A percentile compares a stretch with the other conserved stretches of the same genome.
Conservation (phyloP, 2,329 filamentous ascomycete genomes). For the Talaromyces pinophilus region DNA sequence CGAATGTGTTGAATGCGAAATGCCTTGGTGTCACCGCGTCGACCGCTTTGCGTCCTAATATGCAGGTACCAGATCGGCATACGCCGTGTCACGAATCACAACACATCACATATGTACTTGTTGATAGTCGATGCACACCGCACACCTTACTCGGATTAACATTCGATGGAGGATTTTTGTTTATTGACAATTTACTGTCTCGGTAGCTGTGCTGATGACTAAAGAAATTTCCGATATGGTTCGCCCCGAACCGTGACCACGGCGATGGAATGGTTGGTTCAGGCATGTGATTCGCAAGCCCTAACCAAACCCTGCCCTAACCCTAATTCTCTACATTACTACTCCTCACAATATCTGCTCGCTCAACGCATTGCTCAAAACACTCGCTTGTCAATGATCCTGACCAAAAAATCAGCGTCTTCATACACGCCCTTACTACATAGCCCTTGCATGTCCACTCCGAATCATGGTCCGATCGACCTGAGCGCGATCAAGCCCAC, state of each 20-base stretch:
- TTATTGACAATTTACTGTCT: background rate
- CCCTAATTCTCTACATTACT: background rate
- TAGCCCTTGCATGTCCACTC: background rate
- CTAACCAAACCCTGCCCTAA: slow-evolving; percentile 1
- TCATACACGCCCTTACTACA: background rate
- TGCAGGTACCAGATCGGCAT: slow-evolving; percentile 12
- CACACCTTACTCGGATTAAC: background rate
- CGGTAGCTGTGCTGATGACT: slow-evolving; percentile 2
- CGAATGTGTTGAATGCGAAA: background rate
- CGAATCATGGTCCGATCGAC: background rate
- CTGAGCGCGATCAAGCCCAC: background rate
- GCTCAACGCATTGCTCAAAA: background rate
- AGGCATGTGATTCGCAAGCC: slow-evolving; percentile 6
- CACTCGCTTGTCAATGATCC: too few species aligned
- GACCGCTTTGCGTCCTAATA: background rate
- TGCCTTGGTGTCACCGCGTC: background rate
- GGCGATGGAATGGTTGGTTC: background rate
- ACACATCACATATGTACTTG: slow-evolving; percentile 9
- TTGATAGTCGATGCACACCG: background rate
- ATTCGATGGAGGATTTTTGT: slow-evolving; percentile 3
- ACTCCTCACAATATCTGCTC: background rate
- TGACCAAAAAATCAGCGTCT: background rate
- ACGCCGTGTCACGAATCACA: background rate
- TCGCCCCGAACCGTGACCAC: slow-evolving; percentile 13
- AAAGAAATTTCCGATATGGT: slow-evolving; percentile 9